Base-by-base conservation (phyloP, 345 rosid genomes). In the Gossypioides kirkii region DNA sequence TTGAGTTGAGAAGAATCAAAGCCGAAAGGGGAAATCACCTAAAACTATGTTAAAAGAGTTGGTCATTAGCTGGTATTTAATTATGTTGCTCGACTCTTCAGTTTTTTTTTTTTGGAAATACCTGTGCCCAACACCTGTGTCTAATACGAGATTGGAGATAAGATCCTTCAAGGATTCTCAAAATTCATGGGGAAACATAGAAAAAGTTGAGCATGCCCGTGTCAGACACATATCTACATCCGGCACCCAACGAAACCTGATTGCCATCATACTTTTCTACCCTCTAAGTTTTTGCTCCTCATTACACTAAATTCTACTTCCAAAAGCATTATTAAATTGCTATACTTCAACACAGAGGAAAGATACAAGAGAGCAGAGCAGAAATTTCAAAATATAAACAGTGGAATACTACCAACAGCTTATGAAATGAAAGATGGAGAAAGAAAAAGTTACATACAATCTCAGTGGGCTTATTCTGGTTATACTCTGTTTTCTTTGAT, bases 381-480 rank as follows among this genome's bases (percentile, higher is more conserved):
- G 22, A 20, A 56, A 36, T 6, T 38, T 25, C 32, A 46, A 70
- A 17, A 59, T n/a, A 28, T 20, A 13, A 74, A 58, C 12, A 8
- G 11, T 11, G 47, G 26, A 73, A 60, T 10, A 41, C 11, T 20
- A 61, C 63, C 49, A 74, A 49, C 55, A 20, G 22, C 8, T 20
- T 20, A 69, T 32, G 49, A n/a, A 6, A 56, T 36, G 1, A 67
- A 66, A 64, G 56, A 46, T 54, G 3, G 22, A 52, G 50, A 25
- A 42, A 38, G 54, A 77, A 45, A 58, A 58, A 76, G 73, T 47
- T 65, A 79, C 87, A 70, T 84, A 92, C 98, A 72, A 95, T 92
- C 71, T 95, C 97, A 55, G 97, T 95, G 56, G 98, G 99, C 83
- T 85, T 92, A 62, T 95, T 95, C 86, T 85, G 90, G 78, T 92